A percentile compares a stretch with the other conserved stretches of the same genome.
These are phyloP conservation scores for Euphorbia tirucalli DNA, from an alignment of 345 rosid species.

Conservation along the genomic window DNA sequence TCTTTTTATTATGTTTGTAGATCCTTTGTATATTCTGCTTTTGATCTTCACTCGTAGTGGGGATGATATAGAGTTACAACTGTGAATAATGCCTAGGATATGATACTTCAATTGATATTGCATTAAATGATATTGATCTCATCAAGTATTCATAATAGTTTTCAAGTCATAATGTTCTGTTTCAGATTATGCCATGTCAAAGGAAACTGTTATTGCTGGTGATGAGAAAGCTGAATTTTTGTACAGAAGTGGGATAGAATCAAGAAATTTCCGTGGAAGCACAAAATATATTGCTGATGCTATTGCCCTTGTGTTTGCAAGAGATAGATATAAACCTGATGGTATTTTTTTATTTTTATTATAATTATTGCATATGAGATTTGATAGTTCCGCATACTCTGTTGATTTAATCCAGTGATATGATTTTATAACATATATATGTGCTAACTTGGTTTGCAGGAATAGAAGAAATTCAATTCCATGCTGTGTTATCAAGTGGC, in stretches of 20 bases:
- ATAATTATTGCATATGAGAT: background rate
- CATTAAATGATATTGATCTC: background rate
- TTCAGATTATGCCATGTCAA: constrained; percentile 67
- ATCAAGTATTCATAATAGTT: background rate
- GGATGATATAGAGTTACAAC: background rate
- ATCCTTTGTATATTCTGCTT: background rate
- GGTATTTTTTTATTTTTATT: constrained; percentile 39
- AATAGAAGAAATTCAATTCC: constrained; percentile 57
- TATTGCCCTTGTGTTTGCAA: constrained; percentile 67
- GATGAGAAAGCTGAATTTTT: constrained; percentile 47
- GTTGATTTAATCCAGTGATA: background rate
- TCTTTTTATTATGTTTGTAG: background rate
- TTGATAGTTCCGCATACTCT: background rate
- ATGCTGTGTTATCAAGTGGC: constrained; percentile 59
- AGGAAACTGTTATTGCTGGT: constrained; percentile 69
- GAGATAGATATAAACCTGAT: constrained; percentile 50
- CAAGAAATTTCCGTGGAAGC: constrained; percentile 20
- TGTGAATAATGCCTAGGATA: background rate
- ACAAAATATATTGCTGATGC: constrained; percentile 24
- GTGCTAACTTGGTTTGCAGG: constrained; percentile 41
- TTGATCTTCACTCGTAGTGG: background rate
- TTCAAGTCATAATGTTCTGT: constrained; percentile 22
- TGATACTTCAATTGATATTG: background rate
- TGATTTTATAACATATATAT: background rate
- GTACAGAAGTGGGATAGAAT: constrained; percentile 37